Base-by-base conservation (phyloP, 2,329 filamentous ascomycete genomes). In the Cordyceps farinosa region DNA sequence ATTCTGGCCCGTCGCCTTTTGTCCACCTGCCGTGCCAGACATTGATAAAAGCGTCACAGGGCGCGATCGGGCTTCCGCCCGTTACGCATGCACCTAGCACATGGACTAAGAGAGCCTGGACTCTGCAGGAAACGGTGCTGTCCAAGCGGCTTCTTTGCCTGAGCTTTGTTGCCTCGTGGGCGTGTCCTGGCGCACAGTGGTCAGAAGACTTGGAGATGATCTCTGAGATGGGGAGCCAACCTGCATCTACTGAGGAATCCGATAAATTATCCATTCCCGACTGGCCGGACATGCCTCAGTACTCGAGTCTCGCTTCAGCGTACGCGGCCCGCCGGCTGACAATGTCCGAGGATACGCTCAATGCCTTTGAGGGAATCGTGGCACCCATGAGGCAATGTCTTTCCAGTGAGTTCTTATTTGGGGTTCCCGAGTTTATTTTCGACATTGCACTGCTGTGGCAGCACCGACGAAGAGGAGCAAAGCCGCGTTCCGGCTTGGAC, bases 101-200 rank as follows among this genome's bases (percentile, higher is more conserved):
- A 13, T 64, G 63, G 63, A 52, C 40, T 0, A 61, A 47, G 22
- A 44, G 63, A 52, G 63, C 57, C 8, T 64, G 63, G 63, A 64
- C 63, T 7, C 44, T 64, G 8, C 63, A 64, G 52, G 63, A 64
- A 15, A 51, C 50, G 11, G 63, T 62, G 10, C 62, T 64, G n/a
- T 64, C 63, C 13, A 61, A 40, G 15, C 32, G 63, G 2, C 44
- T 64, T 7, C 42, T 64, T 52, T 47, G 58, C 27, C 47, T 64
- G 8, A 44, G 51, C 36, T 13, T 15, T 5, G 51, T 64, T n/a
- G 58, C 58, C 2, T 42, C 63, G 6, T 64, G 63, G 63, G 51
- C 52, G n/a, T 64, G 63, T 52, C 30, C 45, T 38, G 47, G 58
- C 44, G 57, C 57, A 8, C 45, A 64, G 5, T 64, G 63, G 63